Conservation (phyloP, 495 filamentous ascomycete species). For the Penicillium arizonense region DNA sequence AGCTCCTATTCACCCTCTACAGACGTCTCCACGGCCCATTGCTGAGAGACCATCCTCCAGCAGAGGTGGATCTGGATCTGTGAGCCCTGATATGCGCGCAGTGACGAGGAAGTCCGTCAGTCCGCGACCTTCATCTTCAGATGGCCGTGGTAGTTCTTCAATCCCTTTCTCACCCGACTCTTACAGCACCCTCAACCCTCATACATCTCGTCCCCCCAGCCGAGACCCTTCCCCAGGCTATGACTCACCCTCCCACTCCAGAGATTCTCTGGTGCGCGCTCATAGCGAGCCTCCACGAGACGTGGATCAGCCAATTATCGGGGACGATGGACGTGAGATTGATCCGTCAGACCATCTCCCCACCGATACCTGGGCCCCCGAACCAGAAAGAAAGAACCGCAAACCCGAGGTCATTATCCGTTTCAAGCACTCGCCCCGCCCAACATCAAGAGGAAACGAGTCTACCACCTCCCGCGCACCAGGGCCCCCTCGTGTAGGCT, state of each 20-base stretch:
- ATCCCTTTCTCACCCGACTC: conserved; percentile 89
- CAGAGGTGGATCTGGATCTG: conserved; percentile 42
- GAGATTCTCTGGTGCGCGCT: conserved; percentile 34
- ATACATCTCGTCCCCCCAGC: conserved; percentile 30
- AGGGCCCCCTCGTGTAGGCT: conserved; percentile 23
- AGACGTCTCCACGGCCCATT: conserved; percentile 30
- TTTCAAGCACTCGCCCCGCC: conserved; percentile 44
- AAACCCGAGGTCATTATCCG: conserved; percentile 55
- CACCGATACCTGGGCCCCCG: conserved; percentile 86
- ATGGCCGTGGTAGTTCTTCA: conserved; percentile 54
- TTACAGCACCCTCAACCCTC: conserved; percentile 50
- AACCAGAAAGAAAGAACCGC: conserved; percentile 76
- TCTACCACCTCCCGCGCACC: conserved; percentile 6
- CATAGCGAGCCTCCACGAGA: conserved; percentile 36
- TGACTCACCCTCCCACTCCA: conserved; percentile 41
- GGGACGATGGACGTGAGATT: conserved; percentile 79
- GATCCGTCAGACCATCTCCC: conserved; percentile 94
- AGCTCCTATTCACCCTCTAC: conserved; percentile 36
- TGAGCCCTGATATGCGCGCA: conserved; percentile 62
- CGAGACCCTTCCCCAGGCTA: conserved; percentile 39
- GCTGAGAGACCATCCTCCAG: conserved; percentile 24
- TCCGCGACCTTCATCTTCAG: conserved; percentile 60
- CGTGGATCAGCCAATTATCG: conserved; percentile 61
- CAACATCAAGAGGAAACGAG: conserved; percentile 26
- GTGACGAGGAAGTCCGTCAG: conserved; percentile 72